phyloP scores from a whole-genome alignment of 768 basidiomycete species.

The Pholiota microspora region DNA sequence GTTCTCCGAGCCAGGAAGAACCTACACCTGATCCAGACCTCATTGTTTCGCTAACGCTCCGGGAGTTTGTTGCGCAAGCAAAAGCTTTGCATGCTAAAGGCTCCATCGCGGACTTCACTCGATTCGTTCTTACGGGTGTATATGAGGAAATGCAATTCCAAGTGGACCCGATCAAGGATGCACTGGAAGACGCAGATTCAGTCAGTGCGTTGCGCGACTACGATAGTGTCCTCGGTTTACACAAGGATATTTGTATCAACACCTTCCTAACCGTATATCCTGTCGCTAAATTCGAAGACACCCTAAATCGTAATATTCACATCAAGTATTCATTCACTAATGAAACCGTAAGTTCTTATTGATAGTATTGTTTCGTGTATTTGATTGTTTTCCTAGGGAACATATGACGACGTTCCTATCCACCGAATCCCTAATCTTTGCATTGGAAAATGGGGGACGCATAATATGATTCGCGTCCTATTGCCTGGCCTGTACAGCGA shows the following conservation, averaged over 20 bases:
- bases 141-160: conserved; percentile 6
- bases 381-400: not conserved
- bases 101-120: conserved; percentile 3
- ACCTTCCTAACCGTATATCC: conserved; percentile 11
- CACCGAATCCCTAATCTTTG: conserved; percentile 25
- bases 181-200: not conserved
- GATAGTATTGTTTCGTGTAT: not conserved
- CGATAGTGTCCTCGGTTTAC: conserved; percentile 22
- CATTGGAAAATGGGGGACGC: conserved; percentile 15
- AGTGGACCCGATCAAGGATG: conserved; percentile 17
- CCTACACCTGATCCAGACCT: too few species aligned
- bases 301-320: conserved; percentile 18
- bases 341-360: not conserved
- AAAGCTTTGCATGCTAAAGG: too few species aligned
- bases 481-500: conserved; percentile 18
- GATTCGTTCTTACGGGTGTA: conserved; percentile 18
- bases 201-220: conserved; percentile 14
- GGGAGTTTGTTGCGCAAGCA: too few species aligned
- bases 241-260: conserved; percentile 8
- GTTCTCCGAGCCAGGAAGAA: too few species aligned
- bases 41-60: too few species aligned
- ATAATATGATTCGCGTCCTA: conserved; percentile 19
- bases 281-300: conserved; percentile 14
- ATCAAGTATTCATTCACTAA: conserved; percentile 10
- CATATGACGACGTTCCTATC: not conserved